Evolutionary conservation across 176 grass and related monocot genomes (phyloP).

Genomic region (Cymbopogon citratus): DNA sequence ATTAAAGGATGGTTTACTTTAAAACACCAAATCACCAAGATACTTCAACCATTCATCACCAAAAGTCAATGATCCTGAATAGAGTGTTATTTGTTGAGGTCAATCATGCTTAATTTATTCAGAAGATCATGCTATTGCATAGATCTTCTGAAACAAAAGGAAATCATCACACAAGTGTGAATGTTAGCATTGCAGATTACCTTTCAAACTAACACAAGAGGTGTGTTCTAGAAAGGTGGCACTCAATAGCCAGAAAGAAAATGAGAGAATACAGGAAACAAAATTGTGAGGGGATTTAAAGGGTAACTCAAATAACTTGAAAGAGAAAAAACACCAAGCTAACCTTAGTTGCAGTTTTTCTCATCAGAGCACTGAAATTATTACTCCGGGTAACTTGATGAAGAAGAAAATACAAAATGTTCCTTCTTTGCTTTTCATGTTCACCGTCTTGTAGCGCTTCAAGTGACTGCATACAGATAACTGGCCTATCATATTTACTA

Average conservation of each 20-base stretch:
- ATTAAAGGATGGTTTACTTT: background rate
- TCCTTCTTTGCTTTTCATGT: constrained; percentile 95
- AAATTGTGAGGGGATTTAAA: constrained; percentile 4
- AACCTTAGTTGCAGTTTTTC: constrained; percentile 90
- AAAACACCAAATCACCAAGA: background rate
- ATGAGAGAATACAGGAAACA: background rate
- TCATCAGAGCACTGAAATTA: constrained; percentile 85
- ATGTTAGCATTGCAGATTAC: background rate
- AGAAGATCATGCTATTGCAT: background rate
- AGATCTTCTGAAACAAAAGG: constrained; percentile 9
- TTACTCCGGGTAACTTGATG: constrained; percentile 92
- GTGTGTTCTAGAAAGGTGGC: background rate
- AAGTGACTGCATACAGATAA: constrained; percentile 67
- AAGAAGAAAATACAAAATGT: constrained; percentile 98
- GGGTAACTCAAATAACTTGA: constrained; percentile 16
- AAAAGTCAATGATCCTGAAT: constrained; percentile 12
- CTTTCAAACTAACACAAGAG: constrained; percentile 1
- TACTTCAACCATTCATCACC: constrained; percentile 10
- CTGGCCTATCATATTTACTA: constrained; percentile 20
- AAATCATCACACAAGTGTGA: background rate
- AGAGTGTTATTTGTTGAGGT: background rate
- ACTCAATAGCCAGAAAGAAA: constrained; percentile 14
- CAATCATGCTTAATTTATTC: constrained; percentile 9
- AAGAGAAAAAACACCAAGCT: constrained; percentile 19
- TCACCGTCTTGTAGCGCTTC: constrained; percentile 94